Evolutionary conservation across 257 asterid species (phyloP).

Genomic region (Ocimum tenuiflorum): DNA sequence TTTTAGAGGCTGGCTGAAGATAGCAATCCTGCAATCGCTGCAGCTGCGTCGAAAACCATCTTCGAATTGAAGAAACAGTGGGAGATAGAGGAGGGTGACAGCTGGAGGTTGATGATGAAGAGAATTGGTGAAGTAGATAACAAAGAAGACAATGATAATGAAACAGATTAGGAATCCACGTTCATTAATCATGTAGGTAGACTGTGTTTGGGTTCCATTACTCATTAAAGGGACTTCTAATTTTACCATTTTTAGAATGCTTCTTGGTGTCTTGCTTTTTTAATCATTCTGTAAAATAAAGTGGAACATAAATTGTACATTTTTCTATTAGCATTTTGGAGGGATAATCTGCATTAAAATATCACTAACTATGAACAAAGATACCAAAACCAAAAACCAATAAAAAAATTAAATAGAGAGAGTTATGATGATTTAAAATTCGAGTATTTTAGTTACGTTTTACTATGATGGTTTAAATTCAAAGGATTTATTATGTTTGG

Average conservation of each 20-base stretch:
- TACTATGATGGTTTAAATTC: no score
- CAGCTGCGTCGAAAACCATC: constrained; percentile 77
- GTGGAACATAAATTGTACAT: neutral
- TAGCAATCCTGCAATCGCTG: constrained; percentile 82
- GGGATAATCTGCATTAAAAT: neutral
- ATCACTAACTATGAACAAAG: no score
- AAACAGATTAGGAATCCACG: constrained; percentile 17
- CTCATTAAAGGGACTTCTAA: no score
- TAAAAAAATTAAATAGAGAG: no score
- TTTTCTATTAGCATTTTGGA: no score
- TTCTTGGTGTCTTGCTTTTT: constrained; percentile 9
- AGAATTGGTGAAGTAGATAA: constrained; percentile 21
- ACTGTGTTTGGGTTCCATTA: constrained; percentile 7
- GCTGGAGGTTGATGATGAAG: constrained; percentile 91
- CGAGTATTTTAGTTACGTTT: no score
- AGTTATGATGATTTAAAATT: no score
- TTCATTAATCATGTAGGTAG: constrained; percentile 22
- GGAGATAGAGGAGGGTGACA: constrained; percentile 92
- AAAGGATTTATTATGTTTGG: no score
- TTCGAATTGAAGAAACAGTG: constrained; percentile 77
- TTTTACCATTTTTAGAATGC: neutral
- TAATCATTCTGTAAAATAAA: constrained; percentile 4
- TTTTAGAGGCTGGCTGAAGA: constrained; percentile 83
- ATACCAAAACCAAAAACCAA: no score
- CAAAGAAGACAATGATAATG: constrained; percentile 33